phyloP scores from a whole-genome alignment of 1,284 basidiomycete genomes.

The Ganoderma sinense region DNA sequence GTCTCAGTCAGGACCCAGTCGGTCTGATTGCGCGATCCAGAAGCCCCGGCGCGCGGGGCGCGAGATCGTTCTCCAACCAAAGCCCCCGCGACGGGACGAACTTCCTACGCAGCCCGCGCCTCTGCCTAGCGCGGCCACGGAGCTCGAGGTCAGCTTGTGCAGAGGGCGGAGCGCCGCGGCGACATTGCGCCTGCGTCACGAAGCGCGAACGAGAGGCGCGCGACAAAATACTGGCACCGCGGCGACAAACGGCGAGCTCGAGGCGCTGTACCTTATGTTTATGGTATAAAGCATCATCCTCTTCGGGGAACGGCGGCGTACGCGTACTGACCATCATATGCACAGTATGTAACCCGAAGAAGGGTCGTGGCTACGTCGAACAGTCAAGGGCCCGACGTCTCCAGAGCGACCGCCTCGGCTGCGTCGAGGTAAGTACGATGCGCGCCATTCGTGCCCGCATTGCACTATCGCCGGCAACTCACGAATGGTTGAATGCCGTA shows the following conservation, averaged over 20 bases:
- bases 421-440: neutral
- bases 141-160: neutral
- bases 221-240: neutral
- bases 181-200: neutral
- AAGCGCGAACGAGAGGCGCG: neutral
- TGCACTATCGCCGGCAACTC: conserved; percentile 1
- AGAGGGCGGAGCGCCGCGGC: conserved; percentile 1
- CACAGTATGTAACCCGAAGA: neutral
- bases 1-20: neutral
- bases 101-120: neutral
- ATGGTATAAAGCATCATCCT: neutral
- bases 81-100: neutral
- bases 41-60: neutral
- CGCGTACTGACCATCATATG: neutral
- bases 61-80: neutral
- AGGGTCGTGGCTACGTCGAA: neutral
- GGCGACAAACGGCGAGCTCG: neutral
- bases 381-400: neutral
- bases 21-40: conserved; percentile 1
- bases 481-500: neutral
- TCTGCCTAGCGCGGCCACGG: neutral
- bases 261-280: neutral
- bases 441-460: neutral
- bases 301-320: neutral
- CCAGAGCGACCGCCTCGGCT: neutral